These are phyloP conservation scores for Triticum aestivum DNA, from an alignment of 176 grass and related monocot genomes.

Conservation along the genomic window IWGSC_CS_RefSeq_v2.1 NC_057804.1:49807279-49807778, in stretches of 20 bases:
- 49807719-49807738: background rate
- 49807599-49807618: constrained; percentile 13
- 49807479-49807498: constrained; percentile 72
- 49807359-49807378: constrained; percentile 77
- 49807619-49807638: background rate
- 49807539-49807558: constrained; percentile 80
- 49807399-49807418: constrained; percentile 61
- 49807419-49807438: constrained; percentile 74
- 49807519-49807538: constrained; percentile 78
- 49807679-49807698: background rate
- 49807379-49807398: constrained; percentile 76
- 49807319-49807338: constrained; percentile 50
- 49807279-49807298: constrained; percentile 62
- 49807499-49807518: constrained; percentile 91
- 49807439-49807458: constrained; percentile 87
- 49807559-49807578: constrained; percentile 97
- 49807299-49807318: constrained; percentile 49
- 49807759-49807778: constrained; percentile 64
- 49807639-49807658: background rate
- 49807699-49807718: background rate
- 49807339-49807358: constrained; percentile 88
- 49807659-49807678: background rate
- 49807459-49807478: constrained; percentile 90
- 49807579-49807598: constrained; percentile 65
- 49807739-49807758: background rate